Percentiles rank a stretch among this genome's conserved stretches.
Evolutionary conservation across 2,329 filamentous ascomycete genomes (phyloP).

Genomic region (Cladosporium sp.): DNA sequence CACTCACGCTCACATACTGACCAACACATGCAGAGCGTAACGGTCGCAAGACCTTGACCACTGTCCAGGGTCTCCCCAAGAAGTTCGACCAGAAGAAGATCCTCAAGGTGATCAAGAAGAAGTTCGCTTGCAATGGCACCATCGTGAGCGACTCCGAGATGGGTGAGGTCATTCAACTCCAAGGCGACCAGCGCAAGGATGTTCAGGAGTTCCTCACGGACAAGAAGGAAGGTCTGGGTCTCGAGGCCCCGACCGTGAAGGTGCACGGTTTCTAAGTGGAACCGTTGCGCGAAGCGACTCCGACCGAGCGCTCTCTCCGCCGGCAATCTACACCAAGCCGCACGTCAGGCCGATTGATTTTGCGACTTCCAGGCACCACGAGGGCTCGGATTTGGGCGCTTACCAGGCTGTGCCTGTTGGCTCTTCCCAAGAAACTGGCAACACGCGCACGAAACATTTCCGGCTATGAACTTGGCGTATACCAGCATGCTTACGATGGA

Average conservation of each 20-base stretch:
- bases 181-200: constrained; percentile 98
- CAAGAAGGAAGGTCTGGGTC: constrained; percentile 90
- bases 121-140: constrained; percentile 99
- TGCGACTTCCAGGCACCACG: constrained; percentile 7
- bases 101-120: constrained; percentile 99
- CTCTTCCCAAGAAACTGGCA: constrained; percentile 2
- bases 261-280: constrained; percentile 50
- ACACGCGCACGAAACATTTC: constrained; percentile 14
- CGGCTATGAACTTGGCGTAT: constrained; percentile 18
- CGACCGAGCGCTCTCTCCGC: constrained; percentile 10
- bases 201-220: constrained; percentile 96
- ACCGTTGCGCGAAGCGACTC: constrained; percentile 4
- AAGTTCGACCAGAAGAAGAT: constrained; percentile 99
- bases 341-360: constrained; percentile 18
- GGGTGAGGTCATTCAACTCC: constrained; percentile 99
- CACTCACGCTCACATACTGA: not conserved
- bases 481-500: constrained; percentile 18
- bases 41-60: constrained; percentile 99
- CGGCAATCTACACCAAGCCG: constrained; percentile 15
- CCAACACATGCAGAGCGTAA: constrained; percentile 75
- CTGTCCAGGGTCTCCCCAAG: constrained; percentile 96
- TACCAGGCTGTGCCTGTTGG: constrained; percentile 9
- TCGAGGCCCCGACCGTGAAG: constrained; percentile 97
- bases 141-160: constrained; percentile 94
- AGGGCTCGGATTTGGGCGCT: constrained; percentile 12